Evolutionary conservation across 2,329 filamentous ascomycete genomes (phyloP).

Genomic region (Aspergillus sp.): DNA sequence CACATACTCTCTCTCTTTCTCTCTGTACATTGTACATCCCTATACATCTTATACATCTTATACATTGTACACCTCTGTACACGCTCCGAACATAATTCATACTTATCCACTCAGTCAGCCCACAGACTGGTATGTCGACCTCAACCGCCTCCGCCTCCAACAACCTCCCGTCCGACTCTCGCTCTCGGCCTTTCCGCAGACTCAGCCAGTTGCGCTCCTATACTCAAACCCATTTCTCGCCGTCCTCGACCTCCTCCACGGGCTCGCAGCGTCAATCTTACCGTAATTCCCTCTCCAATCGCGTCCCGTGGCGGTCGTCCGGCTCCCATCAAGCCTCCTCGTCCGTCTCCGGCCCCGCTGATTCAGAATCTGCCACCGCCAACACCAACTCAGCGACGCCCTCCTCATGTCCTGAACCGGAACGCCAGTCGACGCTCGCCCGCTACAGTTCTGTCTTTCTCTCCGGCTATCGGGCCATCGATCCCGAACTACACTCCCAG

Average conservation of each 20-base stretch:
- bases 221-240: slow-evolving; percentile 23
- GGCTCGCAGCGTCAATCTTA: slow-evolving; percentile 17
- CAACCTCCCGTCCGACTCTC: slow-evolving; percentile 23
- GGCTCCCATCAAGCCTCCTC: slow-evolving; percentile 9
- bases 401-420: slow-evolving; percentile 24
- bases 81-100: neutral
- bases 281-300: slow-evolving; percentile 29
- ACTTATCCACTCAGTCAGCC: too few species aligned
- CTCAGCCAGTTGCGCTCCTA: slow-evolving; percentile 35
- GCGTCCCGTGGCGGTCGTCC: slow-evolving; percentile 29
- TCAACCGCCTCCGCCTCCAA: slow-evolving; percentile 28
- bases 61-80: too few species aligned
- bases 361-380: slow-evolving; percentile 15
- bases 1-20: too few species aligned
- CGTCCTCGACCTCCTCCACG: slow-evolving; percentile 12
- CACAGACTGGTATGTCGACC: slow-evolving; percentile 16
- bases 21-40: too few species aligned
- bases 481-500: slow-evolving; percentile 13
- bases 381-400: slow-evolving; percentile 13
- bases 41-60: too few species aligned
- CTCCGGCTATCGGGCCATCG: slow-evolving; percentile 15
- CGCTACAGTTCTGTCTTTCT: slow-evolving; percentile 13
- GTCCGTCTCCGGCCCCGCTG: slow-evolving; percentile 7
- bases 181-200: slow-evolving; percentile 31
- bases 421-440: slow-evolving; percentile 14